Evolutionary conservation across 2,329 filamentous ascomycete species (phyloP), one percentile per base, ranked within the genome.

Genomic region (Fusarium sacchari): DNA sequence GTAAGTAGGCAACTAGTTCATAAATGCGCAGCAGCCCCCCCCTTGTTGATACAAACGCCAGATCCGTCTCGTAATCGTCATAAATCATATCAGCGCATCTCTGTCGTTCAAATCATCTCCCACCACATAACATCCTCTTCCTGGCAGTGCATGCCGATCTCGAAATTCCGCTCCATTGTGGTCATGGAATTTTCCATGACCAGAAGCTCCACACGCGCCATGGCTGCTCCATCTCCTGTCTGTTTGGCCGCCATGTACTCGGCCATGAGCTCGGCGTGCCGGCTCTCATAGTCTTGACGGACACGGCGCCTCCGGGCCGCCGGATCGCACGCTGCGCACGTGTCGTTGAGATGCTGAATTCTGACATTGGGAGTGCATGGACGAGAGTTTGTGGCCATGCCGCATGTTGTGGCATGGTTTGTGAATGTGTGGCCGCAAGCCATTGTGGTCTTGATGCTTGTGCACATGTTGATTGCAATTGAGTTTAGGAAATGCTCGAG

Each of bases 271-370:
- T 64, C 64, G 17, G 70, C 69, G 36, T 79, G 79, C 8, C 77
- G 66, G n/a, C 56, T 63, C 47, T 81, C 79, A 50, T 81, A 77
- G 28, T 78, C 50, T 40, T 73, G 69, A 49, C 73, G 69, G 44
- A 77, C 61, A 15, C 76, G 63, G 67, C 75, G 76, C 24, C 80
- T 78, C 42, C 66, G 74, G 28, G 77, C 76, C 2, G 76, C 75
- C 1, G 80, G 78, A 56, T 84, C 81, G 67, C 83, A 85, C 11
- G 69, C 57, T 13, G 81, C 79, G 73, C 83, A 84, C n/a, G 80
- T 82, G 70, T 82, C 82, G 46, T 79, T 65, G 47, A 84, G 58
- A 61, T 77, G 78, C 18, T 63, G 66, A 30, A 62, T 65, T 37
- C 71, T 70, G 32, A 66, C 34, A 20, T 66, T 47, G 42, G 62